Conservation (phyloP, 805 yeast genomes). For the Candida maltosa region DNA sequence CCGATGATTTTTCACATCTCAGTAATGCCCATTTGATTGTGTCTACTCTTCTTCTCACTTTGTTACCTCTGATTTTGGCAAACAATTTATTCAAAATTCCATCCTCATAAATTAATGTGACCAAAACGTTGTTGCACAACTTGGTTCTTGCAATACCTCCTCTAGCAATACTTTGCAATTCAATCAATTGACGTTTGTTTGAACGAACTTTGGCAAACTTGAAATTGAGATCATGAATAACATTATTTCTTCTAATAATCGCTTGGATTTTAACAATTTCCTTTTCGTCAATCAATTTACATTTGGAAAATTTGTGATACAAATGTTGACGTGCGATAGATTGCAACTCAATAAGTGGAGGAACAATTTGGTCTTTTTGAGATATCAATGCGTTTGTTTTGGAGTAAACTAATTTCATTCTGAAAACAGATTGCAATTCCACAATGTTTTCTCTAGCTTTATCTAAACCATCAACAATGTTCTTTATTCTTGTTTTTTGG, state of each 20-base stretch:
- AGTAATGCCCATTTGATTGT: slow-evolving; percentile 14
- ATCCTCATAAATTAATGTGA: slow-evolving; percentile 40
- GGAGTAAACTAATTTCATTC: slow-evolving; percentile 17
- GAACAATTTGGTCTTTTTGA: slow-evolving; percentile 18
- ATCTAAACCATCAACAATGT: slow-evolving; percentile 9
- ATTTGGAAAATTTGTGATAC: slow-evolving; percentile 14
- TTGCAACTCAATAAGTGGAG: slow-evolving; percentile 23
- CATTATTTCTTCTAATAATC: slow-evolving; percentile 30
- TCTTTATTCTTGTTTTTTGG: slow-evolving; percentile 19
- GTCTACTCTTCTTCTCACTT: slow-evolving; percentile 26
- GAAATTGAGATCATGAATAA: slow-evolving; percentile 23
- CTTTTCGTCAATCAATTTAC: slow-evolving; percentile 16
- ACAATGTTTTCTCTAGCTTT: slow-evolving; percentile 15
- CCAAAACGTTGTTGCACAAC: slow-evolving; percentile 40
- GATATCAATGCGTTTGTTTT: slow-evolving; percentile 20
- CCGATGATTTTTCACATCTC: slow-evolving; percentile 14
- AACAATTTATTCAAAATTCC: slow-evolving; percentile 31
- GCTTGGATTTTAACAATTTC: slow-evolving; percentile 34
- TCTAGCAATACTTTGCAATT: slow-evolving; percentile 41
- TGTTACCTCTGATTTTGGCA: slow-evolving; percentile 44
- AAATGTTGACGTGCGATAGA: slow-evolving; percentile 25
- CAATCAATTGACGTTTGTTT: slow-evolving; percentile 14
- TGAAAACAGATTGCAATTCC: slow-evolving; percentile 37
- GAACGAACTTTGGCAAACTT: slow-evolving; percentile 7
- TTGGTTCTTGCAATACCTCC: slow-evolving; percentile 44